A percentile compares a stretch with the other conserved stretches of the same genome.
Evolutionary conservation across 306 rosid species (phyloP).

Genomic region (Ammopiptanthus mongolicus): DNA sequence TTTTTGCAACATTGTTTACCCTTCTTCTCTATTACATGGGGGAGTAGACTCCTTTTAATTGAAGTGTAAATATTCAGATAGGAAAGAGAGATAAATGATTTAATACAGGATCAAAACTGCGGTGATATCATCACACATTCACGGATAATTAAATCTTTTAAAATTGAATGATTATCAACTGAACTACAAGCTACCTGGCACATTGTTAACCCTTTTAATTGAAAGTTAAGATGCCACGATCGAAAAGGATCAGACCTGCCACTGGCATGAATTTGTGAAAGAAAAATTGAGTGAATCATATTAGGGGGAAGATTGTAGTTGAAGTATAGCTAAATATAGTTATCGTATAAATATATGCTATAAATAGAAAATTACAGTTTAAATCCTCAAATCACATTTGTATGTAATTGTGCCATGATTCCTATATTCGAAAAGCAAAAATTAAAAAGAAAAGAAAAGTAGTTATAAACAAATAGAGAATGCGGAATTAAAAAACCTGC

Average conservation of each 20-base stretch:
- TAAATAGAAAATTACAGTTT: background rate
- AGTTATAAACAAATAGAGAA: too few species aligned
- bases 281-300: background rate
- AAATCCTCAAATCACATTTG: constrained; percentile 3
- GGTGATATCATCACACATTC: background rate
- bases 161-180: background rate
- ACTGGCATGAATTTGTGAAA: background rate
- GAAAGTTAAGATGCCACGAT: constrained; percentile 8
- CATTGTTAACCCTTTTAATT: background rate
- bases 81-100: too few species aligned
- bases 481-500: constrained; percentile 15
- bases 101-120: too few species aligned
- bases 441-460: background rate
- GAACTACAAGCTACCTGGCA: background rate
- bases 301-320: constrained; percentile 12
- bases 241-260: background rate
- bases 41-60: too few species aligned
- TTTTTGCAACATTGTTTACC: too few species aligned
- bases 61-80: too few species aligned
- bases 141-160: background rate
- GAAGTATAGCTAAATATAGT: constrained; percentile 17
- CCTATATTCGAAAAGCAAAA: background rate
- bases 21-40: too few species aligned
- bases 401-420: background rate
- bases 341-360: background rate